Conservation (phyloP, 495 filamentous ascomycete genomes). For the Tuber aestivum region DNA sequence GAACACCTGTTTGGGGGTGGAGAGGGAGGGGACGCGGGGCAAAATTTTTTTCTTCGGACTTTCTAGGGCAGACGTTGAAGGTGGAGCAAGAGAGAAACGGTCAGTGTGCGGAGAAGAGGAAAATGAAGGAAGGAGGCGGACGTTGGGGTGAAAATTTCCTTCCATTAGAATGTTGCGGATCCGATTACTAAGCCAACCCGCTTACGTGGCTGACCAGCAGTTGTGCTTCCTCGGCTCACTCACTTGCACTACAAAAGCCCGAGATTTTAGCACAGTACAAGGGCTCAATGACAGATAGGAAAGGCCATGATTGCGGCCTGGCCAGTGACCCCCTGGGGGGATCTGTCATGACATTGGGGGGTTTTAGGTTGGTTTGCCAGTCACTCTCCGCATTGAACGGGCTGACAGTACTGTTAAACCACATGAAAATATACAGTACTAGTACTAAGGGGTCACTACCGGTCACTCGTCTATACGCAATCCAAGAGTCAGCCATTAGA, state of each 20-base stretch:
- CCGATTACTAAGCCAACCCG: conserved; percentile 27
- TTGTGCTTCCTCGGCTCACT: background rate
- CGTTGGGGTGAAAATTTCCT: conserved; percentile 24
- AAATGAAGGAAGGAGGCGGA: conserved; percentile 11
- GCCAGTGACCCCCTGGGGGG: background rate
- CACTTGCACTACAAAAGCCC: background rate
- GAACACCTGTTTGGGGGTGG: conserved; percentile 3
- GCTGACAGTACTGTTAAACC: background rate
- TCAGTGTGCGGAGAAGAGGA: conserved; percentile 25
- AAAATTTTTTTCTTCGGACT: background rate
- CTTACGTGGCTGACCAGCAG: background rate
- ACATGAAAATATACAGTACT: too few species aligned
- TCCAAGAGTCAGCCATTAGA: background rate
- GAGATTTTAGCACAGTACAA: background rate
- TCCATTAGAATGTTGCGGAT: conserved; percentile 13
- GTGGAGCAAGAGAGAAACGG: conserved; percentile 11
- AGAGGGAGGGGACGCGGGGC: background rate
- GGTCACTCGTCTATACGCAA: background rate
- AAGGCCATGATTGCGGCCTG: background rate
- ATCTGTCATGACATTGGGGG: background rate
- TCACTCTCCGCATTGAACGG: background rate
- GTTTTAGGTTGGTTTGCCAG: background rate
- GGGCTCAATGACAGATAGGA: background rate
- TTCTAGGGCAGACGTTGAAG: conserved; percentile 15
- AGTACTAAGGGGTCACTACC: background rate